A percentile compares a stretch with the other conserved stretches of the same genome.
Conservation (phyloP, 768 basidiomycete genomes). For the Sarcodon sp. region DNA sequence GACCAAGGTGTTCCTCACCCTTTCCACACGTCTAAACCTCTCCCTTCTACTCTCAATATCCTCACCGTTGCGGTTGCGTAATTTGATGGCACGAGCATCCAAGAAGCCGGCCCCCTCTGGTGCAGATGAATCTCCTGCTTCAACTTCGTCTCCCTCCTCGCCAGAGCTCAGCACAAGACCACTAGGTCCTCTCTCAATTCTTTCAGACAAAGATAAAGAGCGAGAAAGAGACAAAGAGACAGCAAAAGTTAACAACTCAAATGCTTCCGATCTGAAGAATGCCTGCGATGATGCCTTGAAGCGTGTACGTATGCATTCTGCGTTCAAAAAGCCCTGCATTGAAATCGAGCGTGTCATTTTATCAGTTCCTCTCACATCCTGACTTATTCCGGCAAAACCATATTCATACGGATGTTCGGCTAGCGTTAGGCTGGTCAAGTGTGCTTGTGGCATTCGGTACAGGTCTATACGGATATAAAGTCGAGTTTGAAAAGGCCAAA, state of each 20-base stretch:
- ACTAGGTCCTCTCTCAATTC: background rate
- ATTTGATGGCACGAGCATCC: no score
- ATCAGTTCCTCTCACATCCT: slow-evolving; percentile 70
- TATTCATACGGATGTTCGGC: slow-evolving; percentile 78
- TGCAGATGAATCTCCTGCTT: background rate
- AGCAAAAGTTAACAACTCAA: slow-evolving; percentile 40
- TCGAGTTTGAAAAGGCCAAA: slow-evolving; percentile 86
- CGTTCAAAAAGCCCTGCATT: slow-evolving; percentile 8
- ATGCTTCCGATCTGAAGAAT: slow-evolving; percentile 35
- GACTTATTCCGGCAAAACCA: slow-evolving; percentile 80
- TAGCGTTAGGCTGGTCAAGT: slow-evolving; percentile 78
- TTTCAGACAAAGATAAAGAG: background rate
- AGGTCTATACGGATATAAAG: slow-evolving; percentile 74
- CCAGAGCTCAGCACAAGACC: background rate
- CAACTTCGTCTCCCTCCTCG: background rate
- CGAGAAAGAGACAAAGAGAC: slow-evolving; percentile 15
- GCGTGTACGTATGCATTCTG: slow-evolving; percentile 41
- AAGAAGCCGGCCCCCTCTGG: no score
- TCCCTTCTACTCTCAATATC: no score
- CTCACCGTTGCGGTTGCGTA: no score
- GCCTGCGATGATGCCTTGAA: slow-evolving; percentile 79
- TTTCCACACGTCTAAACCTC: no score
- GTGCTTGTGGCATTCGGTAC: slow-evolving; percentile 75
- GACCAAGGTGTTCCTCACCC: no score
- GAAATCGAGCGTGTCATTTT: background rate